Evolutionary conservation across 331 rosid genomes (phyloP).

Genomic region (Quercus tomentella): DNA sequence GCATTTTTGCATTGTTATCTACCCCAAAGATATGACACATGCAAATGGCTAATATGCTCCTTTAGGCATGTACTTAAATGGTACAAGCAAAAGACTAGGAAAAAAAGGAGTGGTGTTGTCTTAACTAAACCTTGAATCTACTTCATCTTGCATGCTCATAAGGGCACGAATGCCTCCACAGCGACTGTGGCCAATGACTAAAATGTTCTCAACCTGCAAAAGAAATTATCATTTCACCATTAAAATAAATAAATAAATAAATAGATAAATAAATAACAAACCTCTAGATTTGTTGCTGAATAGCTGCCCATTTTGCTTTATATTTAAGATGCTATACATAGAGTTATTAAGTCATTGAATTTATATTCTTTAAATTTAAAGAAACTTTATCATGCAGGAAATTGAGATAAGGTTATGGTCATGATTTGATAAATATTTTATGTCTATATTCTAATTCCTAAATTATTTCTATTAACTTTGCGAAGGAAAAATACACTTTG

Average conservation of each 20-base stretch:
- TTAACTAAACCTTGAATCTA: slow-evolving; percentile 37
- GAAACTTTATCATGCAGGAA: neutral
- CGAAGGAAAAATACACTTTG: neutral
- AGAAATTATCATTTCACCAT: neutral
- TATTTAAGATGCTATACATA: neutral
- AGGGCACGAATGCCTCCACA: slow-evolving; percentile 98
- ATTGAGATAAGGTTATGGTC: too few species aligned
- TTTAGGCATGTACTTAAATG: neutral
- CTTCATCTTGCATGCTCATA: slow-evolving; percentile 81
- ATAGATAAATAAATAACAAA: neutral
- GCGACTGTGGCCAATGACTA: slow-evolving; percentile 95
- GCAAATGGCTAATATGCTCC: neutral
- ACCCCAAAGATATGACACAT: neutral
- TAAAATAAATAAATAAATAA: too few species aligned
- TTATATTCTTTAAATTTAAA: neutral
- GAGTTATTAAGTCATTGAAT: neutral
- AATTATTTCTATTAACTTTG: neutral
- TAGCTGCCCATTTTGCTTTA: neutral
- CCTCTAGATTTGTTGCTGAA: neutral
- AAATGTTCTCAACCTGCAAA: slow-evolving; percentile 73
- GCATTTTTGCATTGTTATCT: slow-evolving; percentile 2
- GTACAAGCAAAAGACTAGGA: slow-evolving; percentile 1
- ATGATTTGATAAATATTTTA: neutral
- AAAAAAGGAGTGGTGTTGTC: neutral
- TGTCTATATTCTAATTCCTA: too few species aligned